Evolutionary conservation across 805 yeast genomes (phyloP).

Genomic region (Candida piceae): DNA sequence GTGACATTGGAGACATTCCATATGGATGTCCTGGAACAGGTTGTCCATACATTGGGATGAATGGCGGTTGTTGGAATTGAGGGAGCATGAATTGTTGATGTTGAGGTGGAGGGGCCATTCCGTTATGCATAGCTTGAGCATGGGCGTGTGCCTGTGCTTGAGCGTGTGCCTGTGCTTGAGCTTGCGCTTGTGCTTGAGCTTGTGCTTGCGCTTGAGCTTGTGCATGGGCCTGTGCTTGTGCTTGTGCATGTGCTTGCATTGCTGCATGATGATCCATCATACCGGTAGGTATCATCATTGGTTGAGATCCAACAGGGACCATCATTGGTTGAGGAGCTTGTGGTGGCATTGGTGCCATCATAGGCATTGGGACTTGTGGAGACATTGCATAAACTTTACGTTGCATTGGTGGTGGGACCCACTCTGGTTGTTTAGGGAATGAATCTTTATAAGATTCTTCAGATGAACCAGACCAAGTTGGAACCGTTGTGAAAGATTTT

Average conservation of each 20-base stretch:
- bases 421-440: slow-evolving; percentile 39
- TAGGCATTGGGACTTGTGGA: slow-evolving; percentile 17
- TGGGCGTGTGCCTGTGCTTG: slow-evolving; percentile 30
- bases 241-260: slow-evolving; percentile 6
- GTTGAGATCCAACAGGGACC: too few relatives aligned
- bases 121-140: slow-evolving; percentile 4
- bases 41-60: neutral
- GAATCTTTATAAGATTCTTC: slow-evolving; percentile 47
- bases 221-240: slow-evolving; percentile 20
- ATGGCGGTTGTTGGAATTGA: slow-evolving; percentile 9
- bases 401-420: slow-evolving; percentile 18
- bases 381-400: slow-evolving; percentile 14
- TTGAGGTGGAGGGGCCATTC: slow-evolving; percentile 5
- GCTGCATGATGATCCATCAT: neutral
- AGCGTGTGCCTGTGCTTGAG: slow-evolving; percentile 26
- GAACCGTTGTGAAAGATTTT: slow-evolving; percentile 66
- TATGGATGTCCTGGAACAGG: slow-evolving; percentile 1
- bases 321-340: slow-evolving; percentile 16
- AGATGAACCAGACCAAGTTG: slow-evolving; percentile 62
- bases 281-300: slow-evolving; percentile 3
- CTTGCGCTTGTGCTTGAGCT: slow-evolving; percentile 33
- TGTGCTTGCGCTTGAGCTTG: slow-evolving; percentile 35
- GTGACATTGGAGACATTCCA: slow-evolving; percentile 10
- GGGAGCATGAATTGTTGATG: slow-evolving; percentile 7
- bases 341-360: slow-evolving; percentile 19